Evolutionary conservation across 768 basidiomycete genomes (phyloP), one percentile per base, ranked within the genome.

Genomic region (Pleurotus djamor): DNA sequence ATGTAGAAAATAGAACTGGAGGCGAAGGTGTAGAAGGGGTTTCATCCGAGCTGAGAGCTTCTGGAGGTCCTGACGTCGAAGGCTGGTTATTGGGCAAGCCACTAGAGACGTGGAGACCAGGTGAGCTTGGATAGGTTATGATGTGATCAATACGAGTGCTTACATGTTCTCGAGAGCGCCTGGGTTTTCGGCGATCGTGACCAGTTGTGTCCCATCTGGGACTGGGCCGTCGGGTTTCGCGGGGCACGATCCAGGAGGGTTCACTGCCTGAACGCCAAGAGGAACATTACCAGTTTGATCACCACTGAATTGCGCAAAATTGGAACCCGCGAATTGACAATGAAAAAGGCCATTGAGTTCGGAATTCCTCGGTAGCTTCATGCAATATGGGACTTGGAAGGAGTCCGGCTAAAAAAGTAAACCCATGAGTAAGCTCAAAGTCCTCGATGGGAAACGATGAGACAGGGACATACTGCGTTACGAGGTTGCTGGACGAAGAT

Each of bases 281-380:
- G 81, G 81, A 57, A 80, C 68, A 38, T 78, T 83, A 3, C 81
- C 81, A 5, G 73, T 67, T 32, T 72, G 70, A 43, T 75, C 75
- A 43, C 76, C 75, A 28, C 71, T 76, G 64, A 83, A 81, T 14
- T 69, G 66, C 14, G 75, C 65, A 60, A 76, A 75, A 56, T 80
- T 72, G 0, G 77, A 72, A 8, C 78, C 74, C 1, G 67, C 65
- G 63, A 80, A 81, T 64, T 83, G 79, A 60, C 80, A 82, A 50
- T 83, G 81, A 76, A 83, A 82, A n/a, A 83, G 70, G 1, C 81
- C 81, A 48, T 75, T 71, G 36, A 83, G 78, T 65, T 83, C 81
- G 0, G 68, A 41, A 60, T 83, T 82, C 68, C 72, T 71, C 6
- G 82, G 81, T 0, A 78, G 78, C n/a, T 68, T 65, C 59, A 83